Conservation (phyloP, 2,329 filamentous ascomycete genomes). For the Mycosphaerella sp. region DNA sequence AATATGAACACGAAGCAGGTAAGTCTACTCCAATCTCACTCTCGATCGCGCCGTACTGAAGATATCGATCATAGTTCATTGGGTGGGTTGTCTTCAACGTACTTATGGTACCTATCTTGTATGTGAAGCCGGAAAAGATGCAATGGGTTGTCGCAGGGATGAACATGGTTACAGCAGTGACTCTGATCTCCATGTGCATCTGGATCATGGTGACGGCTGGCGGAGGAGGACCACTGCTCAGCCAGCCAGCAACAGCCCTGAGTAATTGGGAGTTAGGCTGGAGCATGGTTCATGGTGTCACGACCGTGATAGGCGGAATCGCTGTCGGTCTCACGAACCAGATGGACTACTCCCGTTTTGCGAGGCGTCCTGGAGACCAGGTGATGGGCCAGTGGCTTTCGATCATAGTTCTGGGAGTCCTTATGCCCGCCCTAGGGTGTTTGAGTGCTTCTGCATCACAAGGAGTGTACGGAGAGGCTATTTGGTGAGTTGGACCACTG, state of each 20-base stretch:
- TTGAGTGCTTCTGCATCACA: conserved; percentile 52
- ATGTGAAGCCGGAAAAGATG: conserved; percentile 40
- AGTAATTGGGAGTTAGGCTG: conserved; percentile 39
- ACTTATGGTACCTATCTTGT: conserved; percentile 43
- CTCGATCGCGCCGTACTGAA: too few relatives aligned
- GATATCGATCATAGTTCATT: conserved; percentile 31
- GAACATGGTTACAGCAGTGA: conserved; percentile 45
- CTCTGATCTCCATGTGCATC: conserved; percentile 45
- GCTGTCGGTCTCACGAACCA: conserved; percentile 44
- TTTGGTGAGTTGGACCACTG: conserved; percentile 39
- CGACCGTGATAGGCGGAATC: conserved; percentile 41
- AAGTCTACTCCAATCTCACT: too few relatives aligned
- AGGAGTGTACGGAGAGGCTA: conserved; percentile 47
- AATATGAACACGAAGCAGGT: conserved; percentile 42
- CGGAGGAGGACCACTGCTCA: conserved; percentile 41
- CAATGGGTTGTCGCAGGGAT: conserved; percentile 39
- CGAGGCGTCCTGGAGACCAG: conserved; percentile 38
- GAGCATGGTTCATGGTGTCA: conserved; percentile 37
- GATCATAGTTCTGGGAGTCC: conserved; percentile 46
- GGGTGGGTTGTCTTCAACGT: conserved; percentile 43
- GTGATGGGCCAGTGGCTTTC: conserved; percentile 42
- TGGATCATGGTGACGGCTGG: conserved; percentile 56
- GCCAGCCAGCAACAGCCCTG: conserved; percentile 23
- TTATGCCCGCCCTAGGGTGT: conserved; percentile 51
- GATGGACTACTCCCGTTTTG: conserved; percentile 33